Evolutionary conservation across 2,329 filamentous ascomycete genomes (phyloP).

Genomic region (Blumeria hordei): DNA sequence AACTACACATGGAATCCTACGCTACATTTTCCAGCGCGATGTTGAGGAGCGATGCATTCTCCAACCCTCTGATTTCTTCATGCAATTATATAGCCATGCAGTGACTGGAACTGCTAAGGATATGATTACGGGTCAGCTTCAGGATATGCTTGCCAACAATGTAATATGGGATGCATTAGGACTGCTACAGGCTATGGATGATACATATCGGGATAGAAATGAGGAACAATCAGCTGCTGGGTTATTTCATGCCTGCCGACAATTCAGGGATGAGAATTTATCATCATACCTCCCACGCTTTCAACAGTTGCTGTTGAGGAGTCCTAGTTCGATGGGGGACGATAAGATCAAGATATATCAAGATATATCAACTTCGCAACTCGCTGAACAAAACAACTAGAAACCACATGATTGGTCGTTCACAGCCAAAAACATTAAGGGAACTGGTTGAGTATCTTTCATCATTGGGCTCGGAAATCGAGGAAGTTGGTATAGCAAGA

Average conservation of each 20-base stretch:
- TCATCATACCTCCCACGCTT: not conserved
- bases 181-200: not conserved
- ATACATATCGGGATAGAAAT: not conserved
- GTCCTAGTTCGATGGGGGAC: not conserved
- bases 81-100: not conserved
- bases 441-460: no score
- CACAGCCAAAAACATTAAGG: no score
- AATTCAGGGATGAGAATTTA: not conserved
- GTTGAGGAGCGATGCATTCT: not conserved
- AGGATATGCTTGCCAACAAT: not conserved
- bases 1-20: not conserved
- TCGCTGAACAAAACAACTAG: not conserved
- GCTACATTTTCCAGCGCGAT: not conserved
- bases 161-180: not conserved
- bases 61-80: not conserved
- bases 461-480: no score
- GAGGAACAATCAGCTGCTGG: not conserved
- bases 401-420: no score
- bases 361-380: not conserved
- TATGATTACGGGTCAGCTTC: not conserved
- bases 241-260: not conserved
- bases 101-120: not conserved
- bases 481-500: no score
- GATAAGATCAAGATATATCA: not conserved
- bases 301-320: not conserved